Evolutionary conservation across 768 basidiomycete genomes (phyloP).

Genomic region (Daedaleopsis nitida): DNA sequence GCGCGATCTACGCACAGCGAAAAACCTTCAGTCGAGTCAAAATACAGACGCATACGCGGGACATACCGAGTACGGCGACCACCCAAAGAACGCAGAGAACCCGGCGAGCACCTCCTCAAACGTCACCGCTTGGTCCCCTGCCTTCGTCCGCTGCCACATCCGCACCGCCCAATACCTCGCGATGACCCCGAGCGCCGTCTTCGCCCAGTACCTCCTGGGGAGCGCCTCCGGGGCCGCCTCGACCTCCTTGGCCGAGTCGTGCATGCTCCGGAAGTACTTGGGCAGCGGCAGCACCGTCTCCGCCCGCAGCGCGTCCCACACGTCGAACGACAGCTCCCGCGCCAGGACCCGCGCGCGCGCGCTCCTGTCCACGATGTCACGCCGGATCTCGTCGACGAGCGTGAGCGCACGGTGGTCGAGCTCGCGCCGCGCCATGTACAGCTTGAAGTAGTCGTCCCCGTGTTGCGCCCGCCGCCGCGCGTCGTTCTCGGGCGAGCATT

Average conservation of each 20-base stretch:
- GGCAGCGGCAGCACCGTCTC: constrained; percentile 42
- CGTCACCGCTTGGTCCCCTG: constrained; percentile 19
- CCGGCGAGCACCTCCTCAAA: constrained; percentile 51
- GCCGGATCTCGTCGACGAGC: constrained; percentile 44
- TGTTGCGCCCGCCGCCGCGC: constrained; percentile 30
- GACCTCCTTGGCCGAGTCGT: not conserved
- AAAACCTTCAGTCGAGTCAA: not conserved
- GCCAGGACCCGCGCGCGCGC: constrained; percentile 41
- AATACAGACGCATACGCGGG: not conserved
- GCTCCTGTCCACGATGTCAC: constrained; percentile 39
- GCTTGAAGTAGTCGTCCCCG: constrained; percentile 45
- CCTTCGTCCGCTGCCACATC: constrained; percentile 35
- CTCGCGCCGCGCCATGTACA: constrained; percentile 47
- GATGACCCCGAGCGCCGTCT: constrained; percentile 43
- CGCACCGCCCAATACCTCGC: constrained; percentile 42
- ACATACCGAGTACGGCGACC: constrained; percentile 44
- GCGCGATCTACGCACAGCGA: constrained; percentile 37
- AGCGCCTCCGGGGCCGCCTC: constrained; percentile 31
- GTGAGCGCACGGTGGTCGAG: constrained; percentile 45
- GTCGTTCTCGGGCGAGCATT: constrained; percentile 42
- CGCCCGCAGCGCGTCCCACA: constrained; percentile 54
- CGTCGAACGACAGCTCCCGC: constrained; percentile 49
- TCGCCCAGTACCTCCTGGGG: constrained; percentile 54
- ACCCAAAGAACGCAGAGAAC: constrained; percentile 55
- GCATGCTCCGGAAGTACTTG: constrained; percentile 20